These are phyloP conservation scores for Phoenix roebelenii DNA, from an alignment of 176 grass and related monocot genomes.

Conservation along the genomic window DNA sequence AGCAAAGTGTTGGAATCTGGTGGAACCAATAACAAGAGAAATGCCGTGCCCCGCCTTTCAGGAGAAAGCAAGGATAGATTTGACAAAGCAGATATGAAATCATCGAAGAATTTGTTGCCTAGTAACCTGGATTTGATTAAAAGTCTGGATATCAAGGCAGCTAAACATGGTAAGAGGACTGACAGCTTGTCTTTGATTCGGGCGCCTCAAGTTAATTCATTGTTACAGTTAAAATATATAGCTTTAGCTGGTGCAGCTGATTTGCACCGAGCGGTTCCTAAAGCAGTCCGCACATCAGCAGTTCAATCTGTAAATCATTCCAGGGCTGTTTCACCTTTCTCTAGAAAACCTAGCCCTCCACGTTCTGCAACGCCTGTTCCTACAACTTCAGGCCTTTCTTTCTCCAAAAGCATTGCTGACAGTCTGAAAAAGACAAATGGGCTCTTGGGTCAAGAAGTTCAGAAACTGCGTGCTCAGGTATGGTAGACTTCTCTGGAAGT, in stretches of 20 bases:
- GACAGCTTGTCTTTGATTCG: conserved; percentile 49
- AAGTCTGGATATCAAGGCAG: conserved; percentile 25
- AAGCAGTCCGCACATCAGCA: conserved; percentile 37
- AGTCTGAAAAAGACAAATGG: conserved; percentile 76
- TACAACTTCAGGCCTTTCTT: conserved; percentile 72
- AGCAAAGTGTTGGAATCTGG: conserved; percentile 47
- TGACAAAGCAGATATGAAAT: conserved; percentile 35
- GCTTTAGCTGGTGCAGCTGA: conserved; percentile 58
- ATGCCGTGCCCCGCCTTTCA: conserved; percentile 33
- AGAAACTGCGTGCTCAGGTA: conserved; percentile 74
- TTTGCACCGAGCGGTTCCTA: conserved; percentile 54
- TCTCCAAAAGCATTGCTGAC: conserved; percentile 51
- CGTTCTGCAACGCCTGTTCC: conserved; percentile 76
- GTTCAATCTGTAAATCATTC: conserved; percentile 65
- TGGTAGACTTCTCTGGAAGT: not conserved
- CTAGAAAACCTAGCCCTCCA: conserved; percentile 69
- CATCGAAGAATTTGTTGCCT: conserved; percentile 38
- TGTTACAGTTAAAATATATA: conserved; percentile 69
- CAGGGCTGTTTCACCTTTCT: conserved; percentile 95
- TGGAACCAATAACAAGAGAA: conserved; percentile 57
- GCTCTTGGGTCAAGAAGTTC: conserved; percentile 77
- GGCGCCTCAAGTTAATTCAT: conserved; percentile 55
- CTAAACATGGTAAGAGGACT: conserved; percentile 4
- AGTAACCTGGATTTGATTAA: conserved; percentile 87
- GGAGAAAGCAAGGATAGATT: conserved; percentile 26